Base-by-base conservation (phyloP, 257 asterid species). In the Solanum sparsipilum region DNA sequence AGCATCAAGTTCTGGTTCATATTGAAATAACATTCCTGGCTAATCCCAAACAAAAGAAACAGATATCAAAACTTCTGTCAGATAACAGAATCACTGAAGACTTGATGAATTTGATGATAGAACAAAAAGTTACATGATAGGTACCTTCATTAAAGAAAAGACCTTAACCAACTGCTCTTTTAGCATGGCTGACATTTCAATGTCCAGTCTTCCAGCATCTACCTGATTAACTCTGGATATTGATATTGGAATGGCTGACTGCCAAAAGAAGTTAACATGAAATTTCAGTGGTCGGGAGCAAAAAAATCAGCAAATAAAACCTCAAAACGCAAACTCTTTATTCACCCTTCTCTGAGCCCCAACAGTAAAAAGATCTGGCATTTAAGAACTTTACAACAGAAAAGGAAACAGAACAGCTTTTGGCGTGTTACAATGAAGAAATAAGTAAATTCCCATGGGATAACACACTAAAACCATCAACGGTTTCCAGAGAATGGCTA, bases 21-120 rank as follows among this genome's bases (percentile, higher is more conserved):
- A 97, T 89, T 97, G 99, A 91, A 95, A 96, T 91, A 95, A 88
- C 95, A 97, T 93, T 92, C 99, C 98, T 94, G 98, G 99, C 99
- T 96, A 95, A 95, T 94, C 90, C 94, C 95, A 91, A 94, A 90
- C 13, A 83, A 91, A 90, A 89, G 92, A 92, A 91, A 93, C 84
- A 87, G 86, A 78, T 72, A 76, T 72, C 87, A 89, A 70, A 88
- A 46, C 83, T 27, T 36, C 79, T 87, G 81, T 86, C 84, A 87
- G 87, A 86, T 18, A 60, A 63, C 88, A 83, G 60, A 87, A 89
- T 83, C 86, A 87, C 25, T 84, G 67, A 87, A 63, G 71, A 56
- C 48, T 23, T 16, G 70, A 88, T 7, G 86, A 18, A 29, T 82
- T 48, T 4, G 20, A 75, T 85, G 63, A 88, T 89, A 15, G 85